phyloP scores from a whole-genome alignment of 2,329 filamentous ascomycete genomes.

The Talaromyces piceae region DNA sequence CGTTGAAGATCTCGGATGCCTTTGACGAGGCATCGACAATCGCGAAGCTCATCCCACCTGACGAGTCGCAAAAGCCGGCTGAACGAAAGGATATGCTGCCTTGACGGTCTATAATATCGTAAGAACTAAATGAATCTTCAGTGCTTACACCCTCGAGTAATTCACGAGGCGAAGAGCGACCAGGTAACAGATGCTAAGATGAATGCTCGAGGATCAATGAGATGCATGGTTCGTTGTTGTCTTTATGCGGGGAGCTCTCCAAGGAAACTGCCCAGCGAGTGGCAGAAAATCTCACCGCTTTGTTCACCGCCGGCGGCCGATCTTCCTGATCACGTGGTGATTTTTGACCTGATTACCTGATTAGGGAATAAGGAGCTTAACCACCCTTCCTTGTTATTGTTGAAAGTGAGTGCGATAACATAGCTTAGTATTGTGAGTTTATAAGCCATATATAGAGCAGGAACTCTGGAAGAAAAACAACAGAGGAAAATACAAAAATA shows the following conservation, averaged over 20 bases:
- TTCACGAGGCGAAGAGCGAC: too few species aligned
- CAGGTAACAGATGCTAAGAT: too few species aligned
- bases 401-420: too few species aligned
- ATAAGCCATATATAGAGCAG: too few species aligned
- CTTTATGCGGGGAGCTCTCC: slow-evolving; percentile 5
- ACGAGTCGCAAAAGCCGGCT: background rate
- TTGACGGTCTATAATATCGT: background rate
- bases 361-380: background rate
- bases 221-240: background rate
- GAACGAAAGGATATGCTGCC: background rate
- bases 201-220: background rate
- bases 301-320: background rate
- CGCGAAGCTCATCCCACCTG: background rate
- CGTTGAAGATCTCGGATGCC: background rate
- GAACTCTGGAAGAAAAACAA: too few species aligned
- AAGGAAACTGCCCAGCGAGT: background rate
- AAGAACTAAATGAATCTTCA: too few species aligned
- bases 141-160: too few species aligned
- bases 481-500: too few species aligned
- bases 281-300: slow-evolving; percentile 7
- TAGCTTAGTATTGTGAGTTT: too few species aligned
- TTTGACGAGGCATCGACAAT: background rate
- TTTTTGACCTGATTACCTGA: background rate
- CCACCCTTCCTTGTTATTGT: too few species aligned
- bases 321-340: background rate